Conservation (phyloP, 495 filamentous ascomycete genomes). For the Penicillium argentinense region DNA sequence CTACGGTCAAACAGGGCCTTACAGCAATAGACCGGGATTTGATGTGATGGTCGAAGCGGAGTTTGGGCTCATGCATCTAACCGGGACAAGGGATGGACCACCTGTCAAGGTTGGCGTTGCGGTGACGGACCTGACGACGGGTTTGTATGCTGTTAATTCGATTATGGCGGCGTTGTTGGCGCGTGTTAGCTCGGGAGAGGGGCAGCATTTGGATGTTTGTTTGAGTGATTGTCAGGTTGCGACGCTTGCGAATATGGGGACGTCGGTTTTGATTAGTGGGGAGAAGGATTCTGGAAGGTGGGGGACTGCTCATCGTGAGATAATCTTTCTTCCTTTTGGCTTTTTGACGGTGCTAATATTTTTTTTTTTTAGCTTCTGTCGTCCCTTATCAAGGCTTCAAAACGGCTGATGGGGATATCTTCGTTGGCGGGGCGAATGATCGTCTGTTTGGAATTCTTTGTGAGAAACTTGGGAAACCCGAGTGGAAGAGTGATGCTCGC, state of each 20-base stretch:
- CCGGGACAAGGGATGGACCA: constrained; percentile 76
- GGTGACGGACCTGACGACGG: constrained; percentile 91
- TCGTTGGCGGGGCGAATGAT: constrained; percentile 92
- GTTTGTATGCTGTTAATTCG: constrained; percentile 83
- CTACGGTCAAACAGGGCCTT: constrained; percentile 88
- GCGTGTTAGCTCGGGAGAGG: constrained; percentile 62
- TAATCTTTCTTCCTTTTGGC: not conserved
- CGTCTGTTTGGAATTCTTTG: constrained; percentile 84
- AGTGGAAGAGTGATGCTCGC: constrained; percentile 71
- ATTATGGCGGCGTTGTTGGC: constrained; percentile 87
- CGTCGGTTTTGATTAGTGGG: constrained; percentile 82
- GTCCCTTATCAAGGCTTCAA: constrained; percentile 89
- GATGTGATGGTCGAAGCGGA: constrained; percentile 98
- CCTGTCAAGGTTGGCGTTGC: constrained; percentile 97
- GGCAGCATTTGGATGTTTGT: constrained; percentile 87
- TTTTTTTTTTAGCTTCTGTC: constrained; percentile 66
- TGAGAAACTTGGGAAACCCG: constrained; percentile 66
- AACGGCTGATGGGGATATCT: constrained; percentile 82
- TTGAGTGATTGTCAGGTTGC: constrained; percentile 92
- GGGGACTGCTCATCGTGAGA: constrained; percentile 89
- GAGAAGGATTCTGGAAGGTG: constrained; percentile 80
- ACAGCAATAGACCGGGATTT: constrained; percentile 82
- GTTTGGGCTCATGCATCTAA: constrained; percentile 96
- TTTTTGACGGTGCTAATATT: constrained; percentile 2
- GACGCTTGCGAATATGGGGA: constrained; percentile 86